Percentiles rank a stretch among this genome's conserved stretches.
These are phyloP conservation scores for Hyaloscypha hepaticicola DNA, from an alignment of 495 filamentous ascomycete genomes.

Conservation along the genomic window DNA sequence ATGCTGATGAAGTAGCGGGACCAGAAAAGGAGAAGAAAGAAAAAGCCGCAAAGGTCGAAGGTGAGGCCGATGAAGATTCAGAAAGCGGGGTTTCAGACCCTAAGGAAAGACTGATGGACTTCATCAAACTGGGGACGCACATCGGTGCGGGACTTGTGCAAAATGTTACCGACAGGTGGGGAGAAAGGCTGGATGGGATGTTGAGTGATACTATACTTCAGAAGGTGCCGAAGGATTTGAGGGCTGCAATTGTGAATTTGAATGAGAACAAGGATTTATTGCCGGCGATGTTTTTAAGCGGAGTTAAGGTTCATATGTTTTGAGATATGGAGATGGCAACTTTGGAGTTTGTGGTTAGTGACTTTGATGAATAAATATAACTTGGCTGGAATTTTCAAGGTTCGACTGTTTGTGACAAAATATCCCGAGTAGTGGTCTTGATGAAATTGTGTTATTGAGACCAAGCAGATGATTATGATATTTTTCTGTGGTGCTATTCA, in stretches of 20 bases:
- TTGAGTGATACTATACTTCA: constrained; percentile 38
- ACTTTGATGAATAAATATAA: constrained; percentile 4
- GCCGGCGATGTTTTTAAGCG: constrained; percentile 34
- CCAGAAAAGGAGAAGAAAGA: constrained; percentile 18
- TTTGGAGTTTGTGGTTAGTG: constrained; percentile 5
- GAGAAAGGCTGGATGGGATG: constrained; percentile 34
- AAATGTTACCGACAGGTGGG: constrained; percentile 36
- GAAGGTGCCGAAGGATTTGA: constrained; percentile 35
- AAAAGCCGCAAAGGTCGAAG: constrained; percentile 6
- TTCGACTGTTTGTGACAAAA: constrained; percentile 9
- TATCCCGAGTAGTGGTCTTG: background rate
- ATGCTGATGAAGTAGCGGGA: constrained; percentile 5
- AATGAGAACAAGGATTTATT: constrained; percentile 40
- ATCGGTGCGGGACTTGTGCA: constrained; percentile 33
- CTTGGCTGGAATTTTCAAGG: constrained; percentile 13
- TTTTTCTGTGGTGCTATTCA: too few relatives aligned
- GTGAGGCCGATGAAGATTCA: constrained; percentile 28
- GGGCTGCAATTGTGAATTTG: constrained; percentile 38
- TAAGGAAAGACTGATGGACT: constrained; percentile 30
- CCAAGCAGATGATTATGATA: too few relatives aligned
- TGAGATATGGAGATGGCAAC: constrained; percentile 8
- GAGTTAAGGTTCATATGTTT: constrained; percentile 11
- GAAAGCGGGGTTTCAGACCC: constrained; percentile 25
- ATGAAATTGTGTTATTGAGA: too few relatives aligned
- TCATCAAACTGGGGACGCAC: constrained; percentile 29